Base-by-base conservation (phyloP, 352 stramenopile species). In the Globisporangium carolinianum region DNA sequence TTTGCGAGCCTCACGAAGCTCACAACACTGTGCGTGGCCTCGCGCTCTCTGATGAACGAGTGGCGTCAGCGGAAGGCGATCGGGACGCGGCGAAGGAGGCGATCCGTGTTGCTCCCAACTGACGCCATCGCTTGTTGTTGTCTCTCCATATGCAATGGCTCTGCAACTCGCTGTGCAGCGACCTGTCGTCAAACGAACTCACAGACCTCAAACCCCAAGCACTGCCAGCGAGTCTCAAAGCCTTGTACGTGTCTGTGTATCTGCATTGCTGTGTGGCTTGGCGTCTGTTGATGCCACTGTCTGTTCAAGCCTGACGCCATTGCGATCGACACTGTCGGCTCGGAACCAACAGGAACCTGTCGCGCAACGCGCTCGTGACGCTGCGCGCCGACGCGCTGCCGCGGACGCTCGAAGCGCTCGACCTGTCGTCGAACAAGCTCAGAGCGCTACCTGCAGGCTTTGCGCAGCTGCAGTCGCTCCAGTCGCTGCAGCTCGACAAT, bases 1-100 rank as follows among this genome's bases (percentile, higher is more conserved):
- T 66, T 76, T 15, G 45, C 54, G 2, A 51, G 61, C 0, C 51
- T 76, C 17, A 51, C 50, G 36, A 67, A 72, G 9, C 60, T 79
- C 12, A 53, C 24, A 5, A 59, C 41, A 4, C 14, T 71, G 65
- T 71, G 54, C 51, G 64, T 55, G 7, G 1, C 11, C 36, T 42
- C 7, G 11, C 24, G 24, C 1, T 12, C 2, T 38, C 24, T 32
- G 24, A 3, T 32, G 24, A 32, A 32, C 24, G 24, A 32, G 24
- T 32, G 24, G 24, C 24, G 24, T 32, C 24, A 2, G 2, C 24
- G 24, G 24, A 32, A 32, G 24, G 24, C 1, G 24, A 32, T 32
- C 24, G 24, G 24, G 24, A 32, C 24, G 24, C 24, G 24, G 24
- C 24, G 24, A 32, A 32, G 24, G 24, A 32, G 3, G 24, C 24